Evolutionary conservation across 139 green algal species (phyloP).

Genomic region (Volvox reticuliferus): DNA sequence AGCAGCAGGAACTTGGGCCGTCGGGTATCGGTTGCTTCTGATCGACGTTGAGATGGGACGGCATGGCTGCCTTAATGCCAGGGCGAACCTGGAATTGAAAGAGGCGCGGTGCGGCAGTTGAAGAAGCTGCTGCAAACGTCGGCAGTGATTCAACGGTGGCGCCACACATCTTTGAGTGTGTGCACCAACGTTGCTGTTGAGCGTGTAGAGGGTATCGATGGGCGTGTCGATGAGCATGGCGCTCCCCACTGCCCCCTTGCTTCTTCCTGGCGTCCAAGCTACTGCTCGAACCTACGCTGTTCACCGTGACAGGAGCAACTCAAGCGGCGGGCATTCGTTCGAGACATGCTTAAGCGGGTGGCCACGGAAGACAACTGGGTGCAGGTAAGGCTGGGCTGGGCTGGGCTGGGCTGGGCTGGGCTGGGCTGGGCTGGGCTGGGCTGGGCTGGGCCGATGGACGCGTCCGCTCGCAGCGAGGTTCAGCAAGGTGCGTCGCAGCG

Average conservation of each 20-base stretch:
- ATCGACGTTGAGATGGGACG: too few species aligned
- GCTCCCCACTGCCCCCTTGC: not conserved
- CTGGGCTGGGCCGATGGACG: not conserved
- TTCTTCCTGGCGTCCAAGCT: not conserved
- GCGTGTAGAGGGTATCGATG: not conserved
- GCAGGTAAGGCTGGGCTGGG: not conserved
- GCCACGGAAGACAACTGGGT: conserved; percentile 37
- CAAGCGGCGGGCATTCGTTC: conserved; percentile 10
- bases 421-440: not conserved
- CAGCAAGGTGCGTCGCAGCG: too few species aligned
- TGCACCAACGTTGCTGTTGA: not conserved
- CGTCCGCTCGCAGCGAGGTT: not conserved
- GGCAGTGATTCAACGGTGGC: too few species aligned
- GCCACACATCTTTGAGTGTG: not conserved
- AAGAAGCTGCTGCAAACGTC: too few species aligned
- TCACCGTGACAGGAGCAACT: conserved; percentile 24
- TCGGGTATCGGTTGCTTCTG: too few species aligned
- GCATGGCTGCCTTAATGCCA: too few species aligned
- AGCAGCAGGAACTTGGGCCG: too few species aligned
- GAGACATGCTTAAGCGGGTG: conserved; percentile 30
- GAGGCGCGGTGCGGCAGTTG: too few species aligned
- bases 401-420: not conserved
- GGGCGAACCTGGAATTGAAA: too few species aligned
- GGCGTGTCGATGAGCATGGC: too few species aligned
- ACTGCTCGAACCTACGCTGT: not conserved